phyloP scores from a whole-genome alignment of 2,329 filamentous ascomycete species.

The Juglanconis sp. region DNA sequence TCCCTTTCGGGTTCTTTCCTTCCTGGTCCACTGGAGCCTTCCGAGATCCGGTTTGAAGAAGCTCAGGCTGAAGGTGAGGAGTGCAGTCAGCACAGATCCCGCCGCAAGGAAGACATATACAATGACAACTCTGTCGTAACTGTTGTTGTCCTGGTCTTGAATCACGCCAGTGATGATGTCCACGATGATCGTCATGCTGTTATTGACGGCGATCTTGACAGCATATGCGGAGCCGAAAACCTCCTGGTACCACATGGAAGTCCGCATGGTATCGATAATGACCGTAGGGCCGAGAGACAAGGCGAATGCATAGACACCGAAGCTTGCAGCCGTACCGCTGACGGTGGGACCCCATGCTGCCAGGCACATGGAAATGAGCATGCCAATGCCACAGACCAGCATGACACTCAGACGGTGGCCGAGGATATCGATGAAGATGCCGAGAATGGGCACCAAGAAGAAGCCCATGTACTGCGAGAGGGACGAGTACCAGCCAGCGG shows the following conservation, averaged over 20 bases:
- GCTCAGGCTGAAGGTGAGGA: slow-evolving; percentile 36
- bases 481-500: slow-evolving; percentile 59
- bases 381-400: slow-evolving; percentile 43
- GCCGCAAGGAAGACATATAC: slow-evolving; percentile 54
- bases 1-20: slow-evolving; percentile 45
- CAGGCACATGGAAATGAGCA: slow-evolving; percentile 51
- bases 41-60: slow-evolving; percentile 38
- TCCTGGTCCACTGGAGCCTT: slow-evolving; percentile 56
- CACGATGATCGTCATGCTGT: slow-evolving; percentile 60
- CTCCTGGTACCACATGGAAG: slow-evolving; percentile 56
- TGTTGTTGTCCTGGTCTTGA: slow-evolving; percentile 55
- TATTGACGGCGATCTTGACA: slow-evolving; percentile 60
- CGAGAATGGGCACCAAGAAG: slow-evolving; percentile 55
- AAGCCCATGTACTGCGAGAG: slow-evolving; percentile 54
- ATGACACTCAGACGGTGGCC: slow-evolving; percentile 50
- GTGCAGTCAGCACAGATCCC: slow-evolving; percentile 43
- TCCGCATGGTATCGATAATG: slow-evolving; percentile 60
- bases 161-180: slow-evolving; percentile 55
- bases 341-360: slow-evolving; percentile 48
- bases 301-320: slow-evolving; percentile 58
- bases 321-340: slow-evolving; percentile 54
- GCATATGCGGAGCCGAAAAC: slow-evolving; percentile 60
- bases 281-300: slow-evolving; percentile 52
- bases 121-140: slow-evolving; percentile 52
- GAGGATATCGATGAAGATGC: slow-evolving; percentile 53